Base-by-base conservation (phyloP, 768 basidiomycete genomes). In the Pleurotus giganteus region DNA sequence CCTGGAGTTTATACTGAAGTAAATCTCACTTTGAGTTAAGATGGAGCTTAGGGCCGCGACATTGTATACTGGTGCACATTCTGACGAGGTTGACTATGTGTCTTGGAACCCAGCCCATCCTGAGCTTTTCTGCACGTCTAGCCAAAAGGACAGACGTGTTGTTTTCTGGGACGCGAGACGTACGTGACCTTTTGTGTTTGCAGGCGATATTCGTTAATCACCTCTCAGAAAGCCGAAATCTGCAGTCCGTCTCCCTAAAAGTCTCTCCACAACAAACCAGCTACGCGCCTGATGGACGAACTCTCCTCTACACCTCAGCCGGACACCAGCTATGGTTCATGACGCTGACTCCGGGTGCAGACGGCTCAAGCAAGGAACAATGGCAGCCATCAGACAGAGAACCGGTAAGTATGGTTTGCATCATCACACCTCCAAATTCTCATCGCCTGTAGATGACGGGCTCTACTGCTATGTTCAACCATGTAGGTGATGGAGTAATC, bases 41-140 rank as follows among this genome's bases (percentile, higher is more conserved):
- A 83, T 90, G 76, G 89, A 92, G 42, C 69, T 79, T 21, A 79
- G 89, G 59, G 77, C 84, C 13, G 86, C 89, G 13, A 72, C 79
- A 1, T 72, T 79, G 13, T 89, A 82, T 55, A 78, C 84, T 0
- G 88, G 89, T 19, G 89, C 82, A 5, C 90, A 91, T 58, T 75
- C 79, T 2, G 88, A 89, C 53, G 89, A 90, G 42, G 85, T 88
- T n/a, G 90, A 92, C 61, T 84, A 90, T 57, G 71, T 91, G 37
- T 83, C 88, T 6, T 93, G 90, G 89, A 90, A 90, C 65, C 90
- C 90, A 1, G 88, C 86, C 2, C 89, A 92, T 60, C 88, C 90
- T 3, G 90, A 91, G 34, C 70, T 91, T 13, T 89, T 93, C 63
- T 90, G 86, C 57, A 85, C 90, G 0, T 89, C 88, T 13, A 85